Percentiles rank a stretch among this genome's conserved stretches.
phyloP scores from a whole-genome alignment of 257 asterid genomes.

The Rubia yunnanensis region DNA sequence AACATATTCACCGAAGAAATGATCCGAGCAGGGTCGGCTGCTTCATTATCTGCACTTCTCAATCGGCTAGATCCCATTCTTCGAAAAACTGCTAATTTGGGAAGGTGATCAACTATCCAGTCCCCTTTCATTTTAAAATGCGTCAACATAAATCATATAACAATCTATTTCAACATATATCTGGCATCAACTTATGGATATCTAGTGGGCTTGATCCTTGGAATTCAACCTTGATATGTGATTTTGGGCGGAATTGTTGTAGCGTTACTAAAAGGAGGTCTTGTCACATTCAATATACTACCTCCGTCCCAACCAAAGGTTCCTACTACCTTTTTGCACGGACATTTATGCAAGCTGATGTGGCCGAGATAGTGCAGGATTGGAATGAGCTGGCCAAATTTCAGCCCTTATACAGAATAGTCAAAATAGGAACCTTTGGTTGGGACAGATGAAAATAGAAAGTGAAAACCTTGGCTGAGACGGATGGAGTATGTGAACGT shows the following conservation, averaged over 20 bases:
- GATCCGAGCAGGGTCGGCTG: conserved; percentile 96
- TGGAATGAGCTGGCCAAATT: no score
- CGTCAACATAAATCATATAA: neutral
- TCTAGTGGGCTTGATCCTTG: no score
- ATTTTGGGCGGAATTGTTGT: neutral
- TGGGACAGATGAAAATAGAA: no score
- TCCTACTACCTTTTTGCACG: no score
- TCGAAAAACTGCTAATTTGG: conserved; percentile 81
- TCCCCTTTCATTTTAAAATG: conserved; percentile 4
- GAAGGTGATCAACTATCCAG: conserved; percentile 48
- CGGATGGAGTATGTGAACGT: neutral
- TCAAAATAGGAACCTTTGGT: no score
- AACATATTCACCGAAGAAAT: conserved; percentile 95
- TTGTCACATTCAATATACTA: neutral
- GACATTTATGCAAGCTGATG: no score
- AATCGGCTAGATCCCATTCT: conserved; percentile 96
- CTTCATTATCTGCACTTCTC: conserved; percentile 86
- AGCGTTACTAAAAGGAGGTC: neutral
- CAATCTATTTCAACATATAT: neutral
- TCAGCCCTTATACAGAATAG: no score
- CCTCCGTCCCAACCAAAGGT: no score
- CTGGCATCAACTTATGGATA: neutral
- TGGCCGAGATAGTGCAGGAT: no score
- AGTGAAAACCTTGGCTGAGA: no score
- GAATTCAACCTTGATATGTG: neutral